Conservation (phyloP, 441 rosid genomes). For the Breynia disticha region DNA sequence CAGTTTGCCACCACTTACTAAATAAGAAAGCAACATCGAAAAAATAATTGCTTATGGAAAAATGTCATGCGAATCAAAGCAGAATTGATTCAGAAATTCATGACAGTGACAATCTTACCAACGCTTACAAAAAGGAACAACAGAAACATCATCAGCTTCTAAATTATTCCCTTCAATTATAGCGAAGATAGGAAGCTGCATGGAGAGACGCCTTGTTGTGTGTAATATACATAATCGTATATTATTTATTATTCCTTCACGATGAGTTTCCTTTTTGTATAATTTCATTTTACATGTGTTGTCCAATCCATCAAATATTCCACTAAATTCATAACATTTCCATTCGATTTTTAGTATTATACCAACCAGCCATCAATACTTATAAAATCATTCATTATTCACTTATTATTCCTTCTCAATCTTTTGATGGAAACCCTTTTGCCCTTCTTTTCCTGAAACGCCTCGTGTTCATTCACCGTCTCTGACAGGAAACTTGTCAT, state of each 20-base stretch:
- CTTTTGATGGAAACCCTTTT: too few species aligned
- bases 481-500: too few species aligned
- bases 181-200: constrained; percentile 1
- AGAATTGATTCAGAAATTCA: constrained; percentile 29
- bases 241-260: neutral
- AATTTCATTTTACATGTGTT: neutral
- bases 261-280: neutral
- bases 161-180: constrained; percentile 9
- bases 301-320: constrained; percentile 5
- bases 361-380: neutral
- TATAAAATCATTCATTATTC: too few species aligned
- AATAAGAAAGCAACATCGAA: neutral
- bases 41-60: constrained; percentile 9
- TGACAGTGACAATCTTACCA: constrained; percentile 14
- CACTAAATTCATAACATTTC: constrained; percentile 2
- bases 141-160: constrained; percentile 10
- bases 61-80: constrained; percentile 6
- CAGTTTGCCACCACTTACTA: too few species aligned
- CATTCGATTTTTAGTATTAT: constrained; percentile 1
- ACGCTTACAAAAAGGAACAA: constrained; percentile 4
- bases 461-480: too few species aligned
- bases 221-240: neutral
- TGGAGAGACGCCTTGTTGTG: neutral
- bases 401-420: too few species aligned
- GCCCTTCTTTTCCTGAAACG: too few species aligned